Evolutionary conservation across 257 asterid genomes (phyloP).

Genomic region (Marsdenia floribunda): DNA sequence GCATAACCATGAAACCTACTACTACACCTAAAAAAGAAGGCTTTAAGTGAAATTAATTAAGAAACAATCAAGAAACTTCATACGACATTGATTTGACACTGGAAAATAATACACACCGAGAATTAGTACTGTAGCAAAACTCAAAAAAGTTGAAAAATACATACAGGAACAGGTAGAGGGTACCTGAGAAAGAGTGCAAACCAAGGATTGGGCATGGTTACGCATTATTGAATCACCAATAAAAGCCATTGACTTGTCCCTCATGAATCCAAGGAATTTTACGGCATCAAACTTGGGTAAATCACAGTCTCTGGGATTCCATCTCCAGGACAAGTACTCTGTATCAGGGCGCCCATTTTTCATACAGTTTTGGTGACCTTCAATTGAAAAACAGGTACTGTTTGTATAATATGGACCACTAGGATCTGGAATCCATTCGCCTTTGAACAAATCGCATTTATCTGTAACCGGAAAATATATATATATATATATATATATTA

Average conservation of each 20-base stretch:
- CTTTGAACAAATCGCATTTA: conserved; percentile 53
- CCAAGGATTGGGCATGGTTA: conserved; percentile 70
- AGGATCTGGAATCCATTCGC: conserved; percentile 66
- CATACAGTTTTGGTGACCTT: conserved; percentile 68
- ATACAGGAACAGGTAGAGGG: not conserved
- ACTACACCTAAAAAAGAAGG: not conserved
- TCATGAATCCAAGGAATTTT: conserved; percentile 52
- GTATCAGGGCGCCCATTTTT: conserved; percentile 70
- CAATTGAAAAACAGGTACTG: conserved; percentile 47
- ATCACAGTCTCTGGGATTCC: conserved; percentile 65
- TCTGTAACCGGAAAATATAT: conserved; percentile 24
- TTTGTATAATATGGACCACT: conserved; percentile 60
- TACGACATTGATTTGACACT: not conserved
- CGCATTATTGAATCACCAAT: conserved; percentile 91
- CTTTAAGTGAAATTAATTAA: not conserved
- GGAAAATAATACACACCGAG: no score
- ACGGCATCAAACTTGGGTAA: conserved; percentile 47
- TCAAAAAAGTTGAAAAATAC: no score
- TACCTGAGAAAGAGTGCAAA: conserved; percentile 83
- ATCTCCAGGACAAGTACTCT: conserved; percentile 63
- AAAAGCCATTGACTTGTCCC: conserved; percentile 50
- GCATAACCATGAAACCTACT: not conserved
- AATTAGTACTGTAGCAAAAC: no score
- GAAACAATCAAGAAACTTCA: not conserved
- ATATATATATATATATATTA: no score